Evolutionary conservation across 2,329 filamentous ascomycete genomes (phyloP), one percentile per base, ranked within the genome.

Genomic region (Tolypocladium sp.): DNA sequence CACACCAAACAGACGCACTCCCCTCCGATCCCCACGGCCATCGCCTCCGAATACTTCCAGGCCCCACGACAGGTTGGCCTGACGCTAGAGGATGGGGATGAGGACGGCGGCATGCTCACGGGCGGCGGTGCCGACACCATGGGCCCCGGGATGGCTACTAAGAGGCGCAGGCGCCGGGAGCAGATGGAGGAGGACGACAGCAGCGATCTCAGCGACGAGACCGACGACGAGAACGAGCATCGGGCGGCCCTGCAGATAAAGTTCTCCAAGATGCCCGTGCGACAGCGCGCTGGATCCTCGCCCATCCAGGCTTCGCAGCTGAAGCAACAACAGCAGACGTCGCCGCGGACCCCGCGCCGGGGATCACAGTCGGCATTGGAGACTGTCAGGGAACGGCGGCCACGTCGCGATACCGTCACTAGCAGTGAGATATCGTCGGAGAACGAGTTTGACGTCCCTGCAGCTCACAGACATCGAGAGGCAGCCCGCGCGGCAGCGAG

Each of bases 231-330:
- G 57, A 79, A 83, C 1, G 88, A 91, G 59, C 82, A 86, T 62
- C 87, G 91, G 58, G 88, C 90, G 52, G 88, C 89, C 2, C 91
- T 95, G 70, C 91, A 95, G 71, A 96, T 97, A 71, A 92, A 93
- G 69, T 99, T 99, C 73, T 86, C 89, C 55, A 97, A 97, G 75
- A 93, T 97, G 90, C 93, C 94, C 1, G 82, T 96, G 51, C 85
- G 92, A 37, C 86, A 86, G 64, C 86, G 93, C 59, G 90, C 92
- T 33, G 93, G 91, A 13, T 97, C 92, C 0, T 97, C 93, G 55
- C 93, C 93, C 4, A 86, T 90, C 42, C 87, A 91, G 64, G 84
- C 82, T 17, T 86, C 86, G 20, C 84, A 82, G 60, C 73, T 85
- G 33, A 79, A 80, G 52, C 85, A 87, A 60, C 76, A 80, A 51